Base-by-base conservation (phyloP, 495 filamentous ascomycete genomes). In the Halenospora varia region DNA sequence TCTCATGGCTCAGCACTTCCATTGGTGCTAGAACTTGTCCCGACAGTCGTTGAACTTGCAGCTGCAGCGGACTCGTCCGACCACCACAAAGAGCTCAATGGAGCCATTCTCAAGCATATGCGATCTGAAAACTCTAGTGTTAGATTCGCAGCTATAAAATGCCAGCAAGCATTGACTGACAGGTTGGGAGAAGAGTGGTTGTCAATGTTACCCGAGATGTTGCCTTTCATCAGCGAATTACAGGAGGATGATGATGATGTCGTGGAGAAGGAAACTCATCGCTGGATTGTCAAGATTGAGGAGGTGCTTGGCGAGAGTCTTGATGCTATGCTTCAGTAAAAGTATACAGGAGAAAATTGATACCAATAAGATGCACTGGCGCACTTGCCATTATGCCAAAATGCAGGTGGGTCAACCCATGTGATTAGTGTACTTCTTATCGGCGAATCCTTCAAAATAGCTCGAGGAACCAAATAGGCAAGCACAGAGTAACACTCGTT, bases 191-290 rank as follows among this genome's bases (percentile, higher is more conserved):
- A 97, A 63, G 94, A 97, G 62, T 97, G 95, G 95, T 71, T 97
- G 57, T 79, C 82, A 1, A 76, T 92, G 69, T 71, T 97, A 68
- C 89, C 92, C 0, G 93, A 98, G 79, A 96, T 96, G 85, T 74
- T 97, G 62, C 94, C 94, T 26, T 88, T 89, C 53, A 94, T 98
- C 50, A 92, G 88, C 59, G 94, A 98, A 72, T 66, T 95, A 60
- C 88, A 94, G 76, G 95, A 98, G 70, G 94, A 98, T 70, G 94
- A 96, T 61, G 90, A 97, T 61, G 93, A 97, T 71, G 75, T 70
- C 22, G 92, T 98, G 40, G 94, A 97, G 77, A 75, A 84, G 62
- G 93, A 96, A 75, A 89, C 89, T 9, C 77, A 88, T 66, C 80
- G 83, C 55, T 94, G 93, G 90, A 89, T 96, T 59, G 83, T 85